These are phyloP conservation scores for Fusarium kyushuense DNA, from an alignment of 2,329 filamentous ascomycete genomes.

Conservation along the genomic window DNA sequence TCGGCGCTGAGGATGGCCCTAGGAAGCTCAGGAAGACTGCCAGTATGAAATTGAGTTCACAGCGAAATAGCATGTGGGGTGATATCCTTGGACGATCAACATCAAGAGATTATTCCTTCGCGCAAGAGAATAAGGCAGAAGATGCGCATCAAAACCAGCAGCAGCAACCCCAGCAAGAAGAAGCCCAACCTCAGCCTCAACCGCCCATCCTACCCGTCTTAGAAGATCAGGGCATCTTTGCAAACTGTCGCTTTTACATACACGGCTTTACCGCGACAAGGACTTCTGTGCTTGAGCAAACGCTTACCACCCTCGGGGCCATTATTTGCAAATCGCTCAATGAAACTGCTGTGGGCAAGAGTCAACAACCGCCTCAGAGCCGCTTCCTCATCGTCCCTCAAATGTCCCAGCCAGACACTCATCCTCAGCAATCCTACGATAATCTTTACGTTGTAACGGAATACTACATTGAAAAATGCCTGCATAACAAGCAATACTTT, in stretches of 20 bases:
- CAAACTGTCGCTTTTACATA: constrained; percentile 69
- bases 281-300: constrained; percentile 61
- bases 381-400: constrained; percentile 69
- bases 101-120: constrained; percentile 53
- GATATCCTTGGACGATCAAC: constrained; percentile 76
- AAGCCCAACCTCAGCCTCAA: constrained; percentile 19
- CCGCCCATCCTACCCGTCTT: constrained; percentile 21
- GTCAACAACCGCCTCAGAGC: constrained; percentile 49
- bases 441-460: constrained; percentile 76
- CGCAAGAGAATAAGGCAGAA: constrained; percentile 38
- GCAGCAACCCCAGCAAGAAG: constrained; percentile 11
- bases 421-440: constrained; percentile 55
- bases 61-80: constrained; percentile 88
- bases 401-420: constrained; percentile 59
- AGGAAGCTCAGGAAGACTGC: constrained; percentile 89
- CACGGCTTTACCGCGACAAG: constrained; percentile 69
- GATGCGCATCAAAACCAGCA: constrained; percentile 19
- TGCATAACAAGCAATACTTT: constrained; percentile 79
- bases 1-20: constrained; percentile 67
- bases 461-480: constrained; percentile 91
- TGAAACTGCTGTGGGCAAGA: constrained; percentile 53
- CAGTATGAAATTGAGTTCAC: constrained; percentile 83
- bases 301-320: constrained; percentile 63
- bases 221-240: constrained; percentile 60
- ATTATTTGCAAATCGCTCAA: constrained; percentile 57